phyloP scores from a whole-genome alignment of 2,329 filamentous ascomycete species.

The Hawksworthiomyces lignivorus region DNA sequence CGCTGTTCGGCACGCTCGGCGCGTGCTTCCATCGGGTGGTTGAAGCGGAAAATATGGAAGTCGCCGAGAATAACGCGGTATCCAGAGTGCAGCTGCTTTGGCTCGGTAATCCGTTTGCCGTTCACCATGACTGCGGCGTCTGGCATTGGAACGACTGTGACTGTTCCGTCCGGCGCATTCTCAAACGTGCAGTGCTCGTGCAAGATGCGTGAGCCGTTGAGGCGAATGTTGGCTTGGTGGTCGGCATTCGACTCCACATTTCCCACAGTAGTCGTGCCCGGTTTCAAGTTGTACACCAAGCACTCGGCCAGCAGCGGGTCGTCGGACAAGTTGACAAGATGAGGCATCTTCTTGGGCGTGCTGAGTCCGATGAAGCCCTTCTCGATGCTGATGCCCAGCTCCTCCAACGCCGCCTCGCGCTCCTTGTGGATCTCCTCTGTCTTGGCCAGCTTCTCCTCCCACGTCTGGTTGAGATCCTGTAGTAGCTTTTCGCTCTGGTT shows the following conservation, averaged over 20 bases:
- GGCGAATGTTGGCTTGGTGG: slow-evolving; percentile 73
- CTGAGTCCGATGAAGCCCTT: slow-evolving; percentile 94
- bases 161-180: slow-evolving; percentile 75
- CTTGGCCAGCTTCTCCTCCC: slow-evolving; percentile 92
- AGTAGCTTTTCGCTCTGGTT: slow-evolving; percentile 95
- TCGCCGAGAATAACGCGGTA: slow-evolving; percentile 94
- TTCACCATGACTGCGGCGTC: slow-evolving; percentile 99
- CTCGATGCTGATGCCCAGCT: slow-evolving; percentile 96
- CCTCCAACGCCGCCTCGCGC: slow-evolving; percentile 86
- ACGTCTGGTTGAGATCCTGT: slow-evolving; percentile 93
- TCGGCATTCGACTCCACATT: slow-evolving; percentile 79
- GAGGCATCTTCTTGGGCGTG: slow-evolving; percentile 98
- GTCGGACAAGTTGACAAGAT: slow-evolving; percentile 95
- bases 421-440: slow-evolving; percentile 98
- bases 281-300: slow-evolving; percentile 95
- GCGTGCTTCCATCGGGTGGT: slow-evolving; percentile 90
- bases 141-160: slow-evolving; percentile 83
- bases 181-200: slow-evolving; percentile 92
- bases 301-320: slow-evolving; percentile 91
- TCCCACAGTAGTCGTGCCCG: slow-evolving; percentile 86
- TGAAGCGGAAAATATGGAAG: slow-evolving; percentile 98
- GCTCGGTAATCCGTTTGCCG: slow-evolving; percentile 78
- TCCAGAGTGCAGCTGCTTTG: slow-evolving; percentile 79
- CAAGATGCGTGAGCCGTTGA: slow-evolving; percentile 90
- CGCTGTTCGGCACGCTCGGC: slow-evolving; percentile 85